Conservation (phyloP, 169 alveolate species). For the Plasmodium billcollinsi region DNA sequence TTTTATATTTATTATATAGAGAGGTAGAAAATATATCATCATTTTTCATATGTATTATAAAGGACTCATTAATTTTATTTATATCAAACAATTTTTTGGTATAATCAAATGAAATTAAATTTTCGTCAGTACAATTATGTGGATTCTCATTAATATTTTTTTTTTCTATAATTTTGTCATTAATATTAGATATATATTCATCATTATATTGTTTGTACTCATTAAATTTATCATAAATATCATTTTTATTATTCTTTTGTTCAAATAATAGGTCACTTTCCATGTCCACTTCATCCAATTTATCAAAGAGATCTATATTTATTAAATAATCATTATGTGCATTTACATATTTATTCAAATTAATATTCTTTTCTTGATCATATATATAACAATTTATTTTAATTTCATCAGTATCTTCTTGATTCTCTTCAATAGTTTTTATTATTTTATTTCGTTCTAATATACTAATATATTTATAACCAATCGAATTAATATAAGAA, state of each 20-base stretch:
- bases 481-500: slow-evolving; percentile 81
- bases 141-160: not conserved
- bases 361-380: slow-evolving; percentile 25
- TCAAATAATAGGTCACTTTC: not conserved
- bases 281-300: slow-evolving; percentile 3
- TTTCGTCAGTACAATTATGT: not conserved
- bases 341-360: slow-evolving; percentile 44
- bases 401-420: slow-evolving; percentile 59
- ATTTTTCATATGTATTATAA: slow-evolving; percentile 25
- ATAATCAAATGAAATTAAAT: slow-evolving; percentile 37
- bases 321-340: slow-evolving; percentile 34
- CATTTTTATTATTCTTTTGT: not conserved
- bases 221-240: not conserved
- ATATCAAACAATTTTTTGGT: slow-evolving; percentile 10
- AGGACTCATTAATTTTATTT: slow-evolving; percentile 26
- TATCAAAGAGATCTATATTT: slow-evolving; percentile 18
- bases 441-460: slow-evolving; percentile 83
- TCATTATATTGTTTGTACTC: not conserved
- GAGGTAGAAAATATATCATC: not conserved
- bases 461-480: slow-evolving; percentile 85
- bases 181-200: not conserved
- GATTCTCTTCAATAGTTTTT: slow-evolving; percentile 77
- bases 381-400: slow-evolving; percentile 48
- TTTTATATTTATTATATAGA: not conserved
- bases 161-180: not conserved